These are phyloP conservation scores for Globisporangium echinulatum DNA, from an alignment of 352 stramenopile species.

Conservation along the genomic window DNA sequence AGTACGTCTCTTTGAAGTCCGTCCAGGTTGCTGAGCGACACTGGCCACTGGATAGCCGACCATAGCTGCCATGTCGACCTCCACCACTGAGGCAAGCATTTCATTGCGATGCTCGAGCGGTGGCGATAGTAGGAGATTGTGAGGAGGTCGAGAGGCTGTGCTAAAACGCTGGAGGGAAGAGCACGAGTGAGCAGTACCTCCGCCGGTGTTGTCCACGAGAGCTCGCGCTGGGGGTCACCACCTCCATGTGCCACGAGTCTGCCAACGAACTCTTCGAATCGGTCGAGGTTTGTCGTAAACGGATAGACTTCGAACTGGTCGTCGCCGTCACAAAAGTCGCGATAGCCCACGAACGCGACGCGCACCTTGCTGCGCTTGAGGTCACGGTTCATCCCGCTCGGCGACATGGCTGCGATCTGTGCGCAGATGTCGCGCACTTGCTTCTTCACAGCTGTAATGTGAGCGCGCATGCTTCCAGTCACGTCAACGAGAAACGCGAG, in stretches of 20 bases:
- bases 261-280: conserved; percentile 28
- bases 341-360: conserved; percentile 37
- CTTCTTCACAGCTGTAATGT: conserved; percentile 24
- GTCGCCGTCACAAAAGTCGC: conserved; percentile 23
- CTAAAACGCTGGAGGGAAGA: no score
- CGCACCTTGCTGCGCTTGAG: conserved; percentile 17
- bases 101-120: no score
- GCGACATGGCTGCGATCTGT: background rate
- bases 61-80: no score
- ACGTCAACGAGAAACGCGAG: conserved; percentile 16
- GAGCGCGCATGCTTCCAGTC: conserved; percentile 13
- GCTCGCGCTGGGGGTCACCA: no score
- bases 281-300: conserved; percentile 18
- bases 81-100: no score
- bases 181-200: no score
- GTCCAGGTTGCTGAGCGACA: no score
- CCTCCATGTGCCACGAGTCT: conserved; percentile 14
- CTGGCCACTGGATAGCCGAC: no score
- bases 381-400: background rate
- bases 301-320: conserved; percentile 27
- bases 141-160: no score
- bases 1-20: no score
- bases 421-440: conserved; percentile 12
- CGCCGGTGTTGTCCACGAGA: no score
- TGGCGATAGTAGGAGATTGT: no score